Evolutionary conservation across 1,139 yeast species (phyloP).

Genomic region (Diutina mesorugosa): DNA sequence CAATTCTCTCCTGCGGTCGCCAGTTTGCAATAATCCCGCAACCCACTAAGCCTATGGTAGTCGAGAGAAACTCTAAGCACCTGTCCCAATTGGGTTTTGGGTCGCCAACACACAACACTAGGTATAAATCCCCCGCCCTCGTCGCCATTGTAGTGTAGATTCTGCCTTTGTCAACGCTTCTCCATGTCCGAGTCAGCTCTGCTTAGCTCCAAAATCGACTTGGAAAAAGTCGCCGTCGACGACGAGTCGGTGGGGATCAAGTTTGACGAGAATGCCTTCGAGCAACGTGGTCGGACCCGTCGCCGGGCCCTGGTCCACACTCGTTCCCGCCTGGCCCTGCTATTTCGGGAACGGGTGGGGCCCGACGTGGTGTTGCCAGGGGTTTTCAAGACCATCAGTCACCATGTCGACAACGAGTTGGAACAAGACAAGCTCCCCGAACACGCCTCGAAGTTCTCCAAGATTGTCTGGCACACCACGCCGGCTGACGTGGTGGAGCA

Average conservation of each 20-base stretch:
- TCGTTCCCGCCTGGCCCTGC: neutral
- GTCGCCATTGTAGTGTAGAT: neutral
- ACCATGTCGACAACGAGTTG: constrained; percentile 17
- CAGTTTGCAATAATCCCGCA: neutral
- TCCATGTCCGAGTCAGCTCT: neutral
- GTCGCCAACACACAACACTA: neutral
- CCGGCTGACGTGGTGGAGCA: constrained; percentile 10
- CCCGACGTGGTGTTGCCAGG: constrained; percentile 21
- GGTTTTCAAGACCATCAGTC: constrained; percentile 24
- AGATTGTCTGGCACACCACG: constrained; percentile 14
- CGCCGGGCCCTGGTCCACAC: neutral
- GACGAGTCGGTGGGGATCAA: neutral
- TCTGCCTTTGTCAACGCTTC: neutral
- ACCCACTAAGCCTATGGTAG: neutral
- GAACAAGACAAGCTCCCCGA: constrained; percentile 3
- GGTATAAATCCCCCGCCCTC: neutral
- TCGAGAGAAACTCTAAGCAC: neutral
- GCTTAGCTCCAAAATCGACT: neutral
- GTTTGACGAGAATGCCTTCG: neutral
- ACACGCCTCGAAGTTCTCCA: constrained; percentile 10
- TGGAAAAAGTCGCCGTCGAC: neutral
- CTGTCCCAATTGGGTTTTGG: neutral
- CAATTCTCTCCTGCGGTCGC: neutral
- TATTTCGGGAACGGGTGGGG: constrained; percentile 10
- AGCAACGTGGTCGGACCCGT: neutral